Evolutionary conservation across 805 yeast species (phyloP).

Genomic region (Brettanomyces anomalus): DNA sequence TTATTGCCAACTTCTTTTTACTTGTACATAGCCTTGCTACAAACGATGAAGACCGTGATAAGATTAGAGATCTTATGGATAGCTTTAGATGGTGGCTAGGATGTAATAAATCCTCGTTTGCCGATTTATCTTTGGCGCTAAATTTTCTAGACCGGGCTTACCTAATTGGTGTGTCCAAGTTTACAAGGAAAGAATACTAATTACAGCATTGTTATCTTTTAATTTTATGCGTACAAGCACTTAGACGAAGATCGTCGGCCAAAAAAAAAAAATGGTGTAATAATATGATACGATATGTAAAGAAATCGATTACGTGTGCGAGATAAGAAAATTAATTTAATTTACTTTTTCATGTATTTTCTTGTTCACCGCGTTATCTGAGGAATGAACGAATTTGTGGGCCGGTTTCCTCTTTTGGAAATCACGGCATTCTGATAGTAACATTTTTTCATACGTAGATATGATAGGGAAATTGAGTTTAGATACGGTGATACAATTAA

Average conservation of each 20-base stretch:
- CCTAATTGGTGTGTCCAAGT: not conserved
- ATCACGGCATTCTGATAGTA: not conserved
- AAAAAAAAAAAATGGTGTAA: too few species aligned
- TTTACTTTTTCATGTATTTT: not conserved
- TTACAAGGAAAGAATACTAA: not conserved
- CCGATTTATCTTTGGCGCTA: conserved; percentile 2
- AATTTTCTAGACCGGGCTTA: conserved; percentile 1
- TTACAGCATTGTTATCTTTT: not conserved
- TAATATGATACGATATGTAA: too few species aligned
- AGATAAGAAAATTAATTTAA: too few species aligned
- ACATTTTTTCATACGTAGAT: not conserved
- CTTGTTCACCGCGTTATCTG: not conserved
- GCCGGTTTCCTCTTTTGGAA: too few species aligned
- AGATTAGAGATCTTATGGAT: conserved; percentile 1
- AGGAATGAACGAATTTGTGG: not conserved
- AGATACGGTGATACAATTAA: too few species aligned
- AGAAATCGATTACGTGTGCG: too few species aligned
- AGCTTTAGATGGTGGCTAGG: conserved; percentile 3
- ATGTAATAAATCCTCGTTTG: conserved; percentile 1
- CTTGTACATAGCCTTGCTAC: conserved; percentile 1
- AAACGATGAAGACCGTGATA: not conserved
- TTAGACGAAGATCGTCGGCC: not conserved
- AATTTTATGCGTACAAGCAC: too few species aligned
- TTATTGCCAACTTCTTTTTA: conserved; percentile 2
- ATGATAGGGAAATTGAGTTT: not conserved